These are phyloP conservation scores for Gardenia jasminoides DNA, from an alignment of 257 asterid genomes.

Conservation along the genomic window DNA sequence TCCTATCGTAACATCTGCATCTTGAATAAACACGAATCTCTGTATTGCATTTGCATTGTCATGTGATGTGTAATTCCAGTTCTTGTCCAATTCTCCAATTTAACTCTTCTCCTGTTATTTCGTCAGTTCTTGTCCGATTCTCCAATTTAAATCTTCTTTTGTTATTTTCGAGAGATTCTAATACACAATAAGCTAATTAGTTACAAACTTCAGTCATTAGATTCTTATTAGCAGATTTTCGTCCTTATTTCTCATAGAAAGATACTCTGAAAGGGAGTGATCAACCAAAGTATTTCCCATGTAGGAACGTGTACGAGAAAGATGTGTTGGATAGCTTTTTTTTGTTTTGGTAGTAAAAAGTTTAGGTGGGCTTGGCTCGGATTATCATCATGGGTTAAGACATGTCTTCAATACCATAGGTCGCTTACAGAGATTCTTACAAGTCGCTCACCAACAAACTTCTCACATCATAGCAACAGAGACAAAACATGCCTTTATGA, in stretches of 20 bases:
- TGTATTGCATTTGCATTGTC: neutral
- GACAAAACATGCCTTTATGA: too few species aligned
- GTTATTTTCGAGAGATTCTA: neutral
- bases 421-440: too few species aligned
- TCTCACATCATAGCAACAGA: too few species aligned
- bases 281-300: neutral
- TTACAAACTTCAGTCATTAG: neutral
- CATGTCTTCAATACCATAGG: too few species aligned
- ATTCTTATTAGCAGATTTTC: neutral
- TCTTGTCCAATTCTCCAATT: conserved; percentile 12
- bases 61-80: conserved; percentile 12
- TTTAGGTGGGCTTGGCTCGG: too few species aligned
- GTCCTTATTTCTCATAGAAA: neutral
- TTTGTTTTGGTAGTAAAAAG: too few species aligned
- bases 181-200: neutral
- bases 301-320: neutral
- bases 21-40: neutral
- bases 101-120: neutral
- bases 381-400: too few species aligned
- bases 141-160: neutral
- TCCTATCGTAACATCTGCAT: neutral
- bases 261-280: neutral
- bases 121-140: conserved; percentile 12
- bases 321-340: neutral
- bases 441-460: too few species aligned